Conservation (phyloP, 1,284 basidiomycete species). For the Pseudozyma hubeiensis region DNA sequence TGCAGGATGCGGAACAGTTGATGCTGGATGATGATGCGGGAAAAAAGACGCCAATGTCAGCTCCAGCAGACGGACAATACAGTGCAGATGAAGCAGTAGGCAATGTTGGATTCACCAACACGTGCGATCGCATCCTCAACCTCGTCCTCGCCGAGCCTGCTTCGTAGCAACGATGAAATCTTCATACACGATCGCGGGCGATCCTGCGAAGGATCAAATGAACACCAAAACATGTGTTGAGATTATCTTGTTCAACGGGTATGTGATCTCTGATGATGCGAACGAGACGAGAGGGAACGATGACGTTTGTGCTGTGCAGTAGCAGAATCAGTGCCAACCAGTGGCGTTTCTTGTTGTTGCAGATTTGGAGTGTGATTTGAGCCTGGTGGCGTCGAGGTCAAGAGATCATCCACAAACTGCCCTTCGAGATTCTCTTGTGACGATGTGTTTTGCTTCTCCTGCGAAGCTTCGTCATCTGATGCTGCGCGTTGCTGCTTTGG, state of each 20-base stretch:
- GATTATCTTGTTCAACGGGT: slow-evolving; percentile 8
- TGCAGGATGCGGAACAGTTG: slow-evolving; percentile 31
- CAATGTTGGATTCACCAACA: background rate
- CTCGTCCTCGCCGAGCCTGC: slow-evolving; percentile 2
- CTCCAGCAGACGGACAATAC: background rate
- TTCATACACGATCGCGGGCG: too few species aligned
- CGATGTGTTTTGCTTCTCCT: background rate
- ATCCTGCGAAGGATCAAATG: background rate
- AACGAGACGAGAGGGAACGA: slow-evolving; percentile 33
- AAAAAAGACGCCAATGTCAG: slow-evolving; percentile 1
- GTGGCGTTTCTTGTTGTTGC: slow-evolving; percentile 4
- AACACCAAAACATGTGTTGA: slow-evolving; percentile 1
- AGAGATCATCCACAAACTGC: slow-evolving; percentile 4
- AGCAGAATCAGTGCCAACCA: slow-evolving; percentile 5
- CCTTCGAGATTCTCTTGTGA: slow-evolving; percentile 10
- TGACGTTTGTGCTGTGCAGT: slow-evolving; percentile 20
- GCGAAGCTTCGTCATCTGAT: background rate
- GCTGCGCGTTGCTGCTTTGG: background rate
- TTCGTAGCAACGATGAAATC: background rate
- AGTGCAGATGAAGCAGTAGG: too few species aligned
- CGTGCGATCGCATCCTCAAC: slow-evolving; percentile 13
- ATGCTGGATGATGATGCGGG: background rate
- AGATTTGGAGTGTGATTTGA: slow-evolving; percentile 22
- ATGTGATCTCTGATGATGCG: slow-evolving; percentile 38
- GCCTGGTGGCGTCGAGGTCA: slow-evolving; percentile 2